Conservation (phyloP, 768 basidiomycete species). For the Suillus decipiens region DNA sequence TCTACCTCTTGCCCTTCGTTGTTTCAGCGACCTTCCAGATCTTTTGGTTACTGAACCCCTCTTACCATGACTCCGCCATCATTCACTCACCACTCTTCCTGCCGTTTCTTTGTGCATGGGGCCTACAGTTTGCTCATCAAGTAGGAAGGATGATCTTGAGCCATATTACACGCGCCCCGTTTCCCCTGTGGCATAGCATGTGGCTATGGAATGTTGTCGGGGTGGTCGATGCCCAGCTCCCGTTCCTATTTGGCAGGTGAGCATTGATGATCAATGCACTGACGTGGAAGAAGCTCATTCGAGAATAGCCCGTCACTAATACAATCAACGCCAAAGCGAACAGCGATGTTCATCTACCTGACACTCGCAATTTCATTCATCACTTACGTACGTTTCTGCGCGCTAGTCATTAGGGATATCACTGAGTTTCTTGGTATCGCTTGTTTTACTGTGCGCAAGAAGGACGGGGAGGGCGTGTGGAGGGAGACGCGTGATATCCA, state of each 20-base stretch:
- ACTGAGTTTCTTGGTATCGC: constrained; percentile 92
- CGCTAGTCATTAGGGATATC: constrained; percentile 83
- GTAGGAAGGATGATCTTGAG: constrained; percentile 93
- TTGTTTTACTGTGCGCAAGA: constrained; percentile 90
- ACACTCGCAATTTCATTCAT: constrained; percentile 69
- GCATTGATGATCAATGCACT: constrained; percentile 19
- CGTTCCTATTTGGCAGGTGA: constrained; percentile 65
- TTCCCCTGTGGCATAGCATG: constrained; percentile 87
- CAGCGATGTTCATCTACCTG: constrained; percentile 70
- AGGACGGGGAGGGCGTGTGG: constrained; percentile 72
- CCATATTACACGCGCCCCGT: constrained; percentile 81
- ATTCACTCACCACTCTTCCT: constrained; percentile 77
- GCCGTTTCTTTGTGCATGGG: constrained; percentile 92
- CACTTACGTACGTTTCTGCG: constrained; percentile 76
- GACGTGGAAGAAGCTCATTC: constrained; percentile 17
- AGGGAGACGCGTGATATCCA: constrained; percentile 32
- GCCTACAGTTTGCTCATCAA: constrained; percentile 86
- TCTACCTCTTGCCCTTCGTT: constrained; percentile 80
- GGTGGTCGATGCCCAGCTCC: constrained; percentile 82
- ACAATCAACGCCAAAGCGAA: constrained; percentile 62
- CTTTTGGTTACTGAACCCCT: constrained; percentile 77
- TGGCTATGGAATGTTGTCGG: constrained; percentile 82
- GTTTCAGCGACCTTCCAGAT: constrained; percentile 71
- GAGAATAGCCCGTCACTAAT: constrained; percentile 62
- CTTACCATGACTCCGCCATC: constrained; percentile 61